These are phyloP conservation scores for Candida buenavistaensis DNA, from an alignment of 1,139 yeast genomes.

Conservation along the genomic window DNA sequence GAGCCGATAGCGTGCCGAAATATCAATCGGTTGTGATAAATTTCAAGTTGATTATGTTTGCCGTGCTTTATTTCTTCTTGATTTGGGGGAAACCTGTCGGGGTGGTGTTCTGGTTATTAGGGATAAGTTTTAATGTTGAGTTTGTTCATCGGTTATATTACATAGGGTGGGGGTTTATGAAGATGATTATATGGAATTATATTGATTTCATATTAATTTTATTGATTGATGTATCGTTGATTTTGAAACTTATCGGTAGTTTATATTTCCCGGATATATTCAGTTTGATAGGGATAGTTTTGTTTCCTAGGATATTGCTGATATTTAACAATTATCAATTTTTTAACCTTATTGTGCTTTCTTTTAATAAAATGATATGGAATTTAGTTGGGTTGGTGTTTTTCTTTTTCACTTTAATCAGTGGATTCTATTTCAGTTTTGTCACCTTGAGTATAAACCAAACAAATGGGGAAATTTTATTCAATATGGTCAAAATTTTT, in stretches of 20 bases:
- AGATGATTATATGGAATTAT: slow-evolving; percentile 44
- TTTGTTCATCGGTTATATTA: slow-evolving; percentile 38
- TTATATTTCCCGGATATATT: slow-evolving; percentile 31
- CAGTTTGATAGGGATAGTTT: slow-evolving; percentile 50
- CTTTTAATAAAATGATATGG: slow-evolving; percentile 55
- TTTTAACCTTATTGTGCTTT: slow-evolving; percentile 52
- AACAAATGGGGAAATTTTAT: slow-evolving; percentile 51
- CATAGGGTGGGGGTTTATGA: slow-evolving; percentile 42
- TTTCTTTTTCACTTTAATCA: slow-evolving; percentile 51
- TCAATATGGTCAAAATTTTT: slow-evolving; percentile 54
- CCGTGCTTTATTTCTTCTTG: slow-evolving; percentile 32
- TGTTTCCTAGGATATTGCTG: slow-evolving; percentile 56
- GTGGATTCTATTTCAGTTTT: slow-evolving; percentile 61
- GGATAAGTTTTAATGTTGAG: slow-evolving; percentile 39
- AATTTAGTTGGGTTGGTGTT: slow-evolving; percentile 55
- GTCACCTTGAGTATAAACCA: slow-evolving; percentile 50
- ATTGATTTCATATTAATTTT: slow-evolving; percentile 35
- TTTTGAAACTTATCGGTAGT: slow-evolving; percentile 20
- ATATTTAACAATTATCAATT: slow-evolving; percentile 55
- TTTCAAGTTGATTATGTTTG: slow-evolving; percentile 33
- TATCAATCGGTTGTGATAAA: slow-evolving; percentile 46
- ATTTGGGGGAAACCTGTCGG: slow-evolving; percentile 32
- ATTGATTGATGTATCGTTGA: slow-evolving; percentile 31
- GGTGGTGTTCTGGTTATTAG: slow-evolving; percentile 34
- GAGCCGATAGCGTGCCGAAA: slow-evolving; percentile 42